Evolutionary conservation across 257 asterid genomes (phyloP).

Genomic region (Euphrasia confusa): DNA sequence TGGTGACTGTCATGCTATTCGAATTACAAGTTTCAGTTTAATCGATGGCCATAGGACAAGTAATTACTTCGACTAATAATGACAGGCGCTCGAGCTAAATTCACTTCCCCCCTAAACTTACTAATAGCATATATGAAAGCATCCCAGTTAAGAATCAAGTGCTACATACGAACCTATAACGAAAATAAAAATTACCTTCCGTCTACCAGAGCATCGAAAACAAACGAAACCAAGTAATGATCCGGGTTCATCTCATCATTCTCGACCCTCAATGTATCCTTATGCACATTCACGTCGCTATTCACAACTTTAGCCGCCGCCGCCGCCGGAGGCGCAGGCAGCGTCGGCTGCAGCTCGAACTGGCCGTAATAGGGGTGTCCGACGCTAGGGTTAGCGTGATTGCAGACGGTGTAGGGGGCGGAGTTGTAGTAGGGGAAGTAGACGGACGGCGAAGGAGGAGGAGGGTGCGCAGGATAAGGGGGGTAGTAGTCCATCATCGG

Average conservation of each 20-base stretch:
- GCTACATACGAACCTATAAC: neutral
- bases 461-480: constrained; percentile 29
- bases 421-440: constrained; percentile 38
- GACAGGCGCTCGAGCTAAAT: neutral
- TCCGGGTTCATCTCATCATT: constrained; percentile 50
- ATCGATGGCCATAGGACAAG: no score
- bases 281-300: constrained; percentile 79
- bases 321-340: constrained; percentile 29
- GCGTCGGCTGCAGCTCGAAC: constrained; percentile 23
- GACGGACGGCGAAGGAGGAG: constrained; percentile 32
- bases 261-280: constrained; percentile 63
- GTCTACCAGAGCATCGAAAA: constrained; percentile 83
- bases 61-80: neutral
- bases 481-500: constrained; percentile 35
- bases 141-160: neutral
- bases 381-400: constrained; percentile 35
- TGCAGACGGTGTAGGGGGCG: constrained; percentile 33
- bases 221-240: constrained; percentile 66
- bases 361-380: constrained; percentile 51
- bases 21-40: neutral
- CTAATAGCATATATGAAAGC: neutral
- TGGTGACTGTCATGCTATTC: neutral
- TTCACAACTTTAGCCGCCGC: constrained; percentile 48
- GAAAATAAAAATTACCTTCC: constrained; percentile 56
- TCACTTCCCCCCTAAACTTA: neutral